Conservation (phyloP, 2,329 filamentous ascomycete species). For the Colletotrichum gigasporum region DNA sequence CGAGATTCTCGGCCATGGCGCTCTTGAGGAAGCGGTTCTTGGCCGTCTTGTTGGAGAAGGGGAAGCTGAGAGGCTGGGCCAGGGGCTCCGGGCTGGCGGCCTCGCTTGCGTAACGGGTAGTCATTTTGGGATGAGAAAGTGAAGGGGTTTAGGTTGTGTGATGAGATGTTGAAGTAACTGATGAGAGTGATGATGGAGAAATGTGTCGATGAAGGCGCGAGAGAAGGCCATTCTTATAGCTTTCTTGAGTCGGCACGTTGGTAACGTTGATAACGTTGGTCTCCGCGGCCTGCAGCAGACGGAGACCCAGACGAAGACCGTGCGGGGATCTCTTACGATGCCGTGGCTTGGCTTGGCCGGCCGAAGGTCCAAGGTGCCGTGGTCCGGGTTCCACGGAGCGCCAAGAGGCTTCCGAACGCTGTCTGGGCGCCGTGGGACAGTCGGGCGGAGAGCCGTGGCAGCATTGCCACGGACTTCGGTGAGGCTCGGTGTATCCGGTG, state of each 20-base stretch:
- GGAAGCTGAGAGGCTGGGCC: slow-evolving; percentile 56
- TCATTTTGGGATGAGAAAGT: background rate
- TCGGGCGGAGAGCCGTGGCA: too few relatives aligned
- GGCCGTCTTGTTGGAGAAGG: slow-evolving; percentile 63
- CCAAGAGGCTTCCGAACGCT: background rate
- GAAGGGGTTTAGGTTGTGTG: too few relatives aligned
- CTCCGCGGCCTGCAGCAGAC: too few relatives aligned
- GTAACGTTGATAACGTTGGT: too few relatives aligned
- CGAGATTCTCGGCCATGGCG: slow-evolving; percentile 72
- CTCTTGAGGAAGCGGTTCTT: slow-evolving; percentile 74
- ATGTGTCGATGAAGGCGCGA: background rate
- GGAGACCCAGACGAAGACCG: too few relatives aligned
- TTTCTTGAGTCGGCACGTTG: too few relatives aligned
- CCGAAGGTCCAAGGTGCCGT: background rate
- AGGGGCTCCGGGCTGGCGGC: slow-evolving; percentile 38
- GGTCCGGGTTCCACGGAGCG: background rate
- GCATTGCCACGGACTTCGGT: too few relatives aligned
- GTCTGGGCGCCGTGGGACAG: background rate
- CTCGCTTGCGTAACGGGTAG: slow-evolving; percentile 5
- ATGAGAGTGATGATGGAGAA: background rate
- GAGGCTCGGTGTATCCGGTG: background rate
- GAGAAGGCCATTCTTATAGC: background rate
- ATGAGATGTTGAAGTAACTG: background rate
- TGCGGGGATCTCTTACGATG: too few relatives aligned
- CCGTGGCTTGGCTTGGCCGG: too few relatives aligned